Base-by-base conservation (phyloP, 1,284 basidiomycete genomes). In the Leccinum brunneo-olivaceum region DNA sequence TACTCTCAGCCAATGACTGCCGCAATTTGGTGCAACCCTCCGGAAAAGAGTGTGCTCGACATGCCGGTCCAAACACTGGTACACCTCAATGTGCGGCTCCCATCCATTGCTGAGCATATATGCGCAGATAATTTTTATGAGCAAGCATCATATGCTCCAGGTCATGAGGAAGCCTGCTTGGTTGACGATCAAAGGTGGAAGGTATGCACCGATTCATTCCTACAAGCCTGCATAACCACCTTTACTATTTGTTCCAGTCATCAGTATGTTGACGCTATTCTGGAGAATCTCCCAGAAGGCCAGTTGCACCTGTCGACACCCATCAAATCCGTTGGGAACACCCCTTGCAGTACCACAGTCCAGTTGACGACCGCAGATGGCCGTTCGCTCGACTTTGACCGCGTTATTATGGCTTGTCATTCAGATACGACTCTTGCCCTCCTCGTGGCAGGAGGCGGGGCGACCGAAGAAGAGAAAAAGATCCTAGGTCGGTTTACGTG, bases 71-170 rank as follows among this genome's bases (percentile, higher is more conserved):
- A 70, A 16, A 89, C 86, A 0, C 10, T 32, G 29, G 29, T 32
- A 10, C 16, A 15, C 10, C 15, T 16, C 29, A 4, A 32, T 18
- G 29, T 8, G 9, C 15, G 15, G 15, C 5, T 30, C 14, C 29
- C 34, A 14, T 20, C 30, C n/a, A n/a, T n/a, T 5, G 15, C 24
- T 27, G 11, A 43, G 34, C 6, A 11, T n/a, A 33, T 11, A 11
- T 28, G 11, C 61, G 23, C 41, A 74, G 74, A 71, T 81, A 34
- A 76, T 81, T 50, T 89, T 90, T 62, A 72, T 90, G 76, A 76
- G 79, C 61, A 90, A 91, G 55, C 87, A 90, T 53, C 82, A 87
- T 55, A 68, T 90, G 1, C 72, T 90, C 0, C 87, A 90, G 63
- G 66, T 90, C 18, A 76, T 74, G 0, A 81, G 81, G 1, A 85